Conservation (phyloP, 2,329 filamentous ascomycete genomes). For the Dothistroma pini region DNA sequence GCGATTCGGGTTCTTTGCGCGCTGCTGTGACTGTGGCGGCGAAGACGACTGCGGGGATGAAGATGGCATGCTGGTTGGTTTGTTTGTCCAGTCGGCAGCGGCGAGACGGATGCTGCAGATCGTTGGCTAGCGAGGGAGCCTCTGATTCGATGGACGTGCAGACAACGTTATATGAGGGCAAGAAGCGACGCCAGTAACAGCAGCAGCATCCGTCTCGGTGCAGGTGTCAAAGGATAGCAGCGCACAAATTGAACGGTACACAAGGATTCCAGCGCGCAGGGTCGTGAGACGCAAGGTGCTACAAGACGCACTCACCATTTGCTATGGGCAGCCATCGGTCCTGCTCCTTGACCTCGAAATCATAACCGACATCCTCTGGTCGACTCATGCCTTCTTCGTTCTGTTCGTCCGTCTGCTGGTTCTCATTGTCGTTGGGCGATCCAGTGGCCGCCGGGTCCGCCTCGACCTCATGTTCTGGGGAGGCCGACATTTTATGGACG, state of each 20-base stretch:
- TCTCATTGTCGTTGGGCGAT: conserved; percentile 88
- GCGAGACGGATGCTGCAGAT: conserved; percentile 33
- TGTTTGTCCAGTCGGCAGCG: conserved; percentile 33
- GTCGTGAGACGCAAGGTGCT: conserved; percentile 28
- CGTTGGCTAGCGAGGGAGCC: conserved; percentile 32
- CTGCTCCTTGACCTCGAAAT: conserved; percentile 99
- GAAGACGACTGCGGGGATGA: conserved; percentile 36
- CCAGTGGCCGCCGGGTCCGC: conserved; percentile 66
- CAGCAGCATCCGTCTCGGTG: conserved; percentile 27
- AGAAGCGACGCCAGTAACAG: conserved; percentile 26
- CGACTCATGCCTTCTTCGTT: conserved; percentile 44
- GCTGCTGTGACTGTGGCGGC: conserved; percentile 27
- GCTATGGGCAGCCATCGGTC: conserved; percentile 99
- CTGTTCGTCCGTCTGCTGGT: conserved; percentile 80
- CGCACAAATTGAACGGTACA: conserved; percentile 29
- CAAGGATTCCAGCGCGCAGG: conserved; percentile 25
- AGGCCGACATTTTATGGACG: conserved; percentile 79
- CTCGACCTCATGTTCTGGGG: conserved; percentile 78
- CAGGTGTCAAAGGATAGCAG: conserved; percentile 31
- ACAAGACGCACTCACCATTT: conserved; percentile 77
- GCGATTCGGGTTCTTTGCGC: conserved; percentile 29
- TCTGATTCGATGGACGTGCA: conserved; percentile 48
- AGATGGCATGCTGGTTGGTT: conserved; percentile 41
- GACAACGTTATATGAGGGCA: conserved; percentile 38
- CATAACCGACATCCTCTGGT: conserved; percentile 60